These are phyloP conservation scores for Prunella vulgaris DNA, from an alignment of 257 asterid genomes.

Conservation along the genomic window DNA sequence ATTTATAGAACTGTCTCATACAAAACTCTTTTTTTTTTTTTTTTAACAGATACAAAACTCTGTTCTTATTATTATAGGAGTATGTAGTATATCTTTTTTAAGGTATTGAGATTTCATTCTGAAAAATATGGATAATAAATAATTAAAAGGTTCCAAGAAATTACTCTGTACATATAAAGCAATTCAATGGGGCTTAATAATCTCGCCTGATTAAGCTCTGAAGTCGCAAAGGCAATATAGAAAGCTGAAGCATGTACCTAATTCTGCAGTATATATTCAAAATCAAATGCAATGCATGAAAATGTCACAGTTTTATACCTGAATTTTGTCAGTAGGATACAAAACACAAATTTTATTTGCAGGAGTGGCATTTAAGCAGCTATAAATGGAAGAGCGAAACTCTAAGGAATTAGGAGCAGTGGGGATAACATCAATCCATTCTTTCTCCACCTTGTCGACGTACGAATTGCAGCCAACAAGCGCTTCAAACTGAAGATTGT, in stretches of 20 bases:
- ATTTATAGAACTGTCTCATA: too few species aligned
- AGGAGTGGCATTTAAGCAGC: constrained; percentile 52
- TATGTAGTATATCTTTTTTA: too few species aligned
- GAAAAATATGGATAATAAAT: background rate
- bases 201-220: too few species aligned
- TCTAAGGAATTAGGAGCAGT: constrained; percentile 60
- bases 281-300: background rate
- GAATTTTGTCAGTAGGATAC: constrained; percentile 23
- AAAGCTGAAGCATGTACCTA: background rate
- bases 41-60: too few species aligned
- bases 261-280: background rate
- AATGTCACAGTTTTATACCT: background rate
- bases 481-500: constrained; percentile 52
- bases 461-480: constrained; percentile 38
- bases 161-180: too few species aligned
- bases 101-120: background rate
- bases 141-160: too few species aligned
- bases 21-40: too few species aligned
- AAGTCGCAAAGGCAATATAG: background rate
- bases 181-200: too few species aligned
- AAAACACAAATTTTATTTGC: constrained; percentile 50
- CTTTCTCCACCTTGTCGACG: constrained; percentile 56
- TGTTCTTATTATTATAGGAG: too few species aligned
- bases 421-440: constrained; percentile 66
- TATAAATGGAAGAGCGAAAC: constrained; percentile 62